These are phyloP conservation scores for Eleusine coracana DNA, from an alignment of 176 grass and related monocot genomes.

Conservation along the genomic window DNA sequence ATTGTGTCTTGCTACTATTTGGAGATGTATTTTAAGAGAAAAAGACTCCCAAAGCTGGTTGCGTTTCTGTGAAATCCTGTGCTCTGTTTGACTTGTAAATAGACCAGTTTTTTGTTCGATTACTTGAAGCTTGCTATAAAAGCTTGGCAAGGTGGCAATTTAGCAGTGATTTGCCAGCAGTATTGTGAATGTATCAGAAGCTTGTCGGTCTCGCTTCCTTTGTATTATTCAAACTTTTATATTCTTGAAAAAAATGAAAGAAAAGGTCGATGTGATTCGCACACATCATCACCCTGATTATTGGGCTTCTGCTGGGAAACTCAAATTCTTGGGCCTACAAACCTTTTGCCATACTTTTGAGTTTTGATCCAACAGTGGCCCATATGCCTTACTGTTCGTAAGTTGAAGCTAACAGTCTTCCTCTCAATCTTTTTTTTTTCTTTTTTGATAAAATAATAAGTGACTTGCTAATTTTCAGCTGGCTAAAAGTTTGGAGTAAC, in stretches of 20 bases:
- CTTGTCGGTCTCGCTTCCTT: too few relatives aligned
- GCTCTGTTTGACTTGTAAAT: constrained; percentile 17
- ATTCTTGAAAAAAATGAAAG: not conserved
- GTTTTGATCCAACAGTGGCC: not conserved
- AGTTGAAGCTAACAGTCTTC: not conserved
- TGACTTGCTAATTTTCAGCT: too few relatives aligned
- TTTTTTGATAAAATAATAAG: too few relatives aligned
- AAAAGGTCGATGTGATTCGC: not conserved
- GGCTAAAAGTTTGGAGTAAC: too few relatives aligned
- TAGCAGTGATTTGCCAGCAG: not conserved
- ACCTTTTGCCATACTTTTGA: too few relatives aligned
- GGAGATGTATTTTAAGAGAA: not conserved
- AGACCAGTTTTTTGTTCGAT: not conserved
- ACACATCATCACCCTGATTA: not conserved
- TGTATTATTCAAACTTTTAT: too few relatives aligned
- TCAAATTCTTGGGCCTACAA: not conserved
- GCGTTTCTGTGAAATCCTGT: not conserved
- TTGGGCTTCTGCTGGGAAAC: not conserved
- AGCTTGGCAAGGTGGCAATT: constrained; percentile 1
- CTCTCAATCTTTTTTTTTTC: too few relatives aligned
- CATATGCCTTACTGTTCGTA: not conserved
- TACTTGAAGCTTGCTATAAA: not conserved
- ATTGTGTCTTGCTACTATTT: not conserved
- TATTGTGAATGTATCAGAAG: not conserved
- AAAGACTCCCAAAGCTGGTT: not conserved